phyloP scores from a whole-genome alignment of 2,329 filamentous ascomycete species.

The Nigrograna mackinnonii region DNA sequence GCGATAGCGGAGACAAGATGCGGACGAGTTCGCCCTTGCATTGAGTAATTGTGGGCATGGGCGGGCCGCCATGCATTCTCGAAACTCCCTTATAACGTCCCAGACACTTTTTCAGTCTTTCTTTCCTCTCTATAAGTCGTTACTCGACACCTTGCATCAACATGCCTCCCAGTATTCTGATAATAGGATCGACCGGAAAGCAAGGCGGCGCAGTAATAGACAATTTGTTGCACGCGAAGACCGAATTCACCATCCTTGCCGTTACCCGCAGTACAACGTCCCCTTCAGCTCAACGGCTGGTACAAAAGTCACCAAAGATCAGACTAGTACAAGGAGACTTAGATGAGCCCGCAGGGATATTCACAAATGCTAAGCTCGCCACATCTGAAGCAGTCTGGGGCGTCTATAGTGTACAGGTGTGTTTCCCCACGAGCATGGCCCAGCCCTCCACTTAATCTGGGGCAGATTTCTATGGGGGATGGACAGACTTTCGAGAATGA shows the following conservation, averaged over 20 bases:
- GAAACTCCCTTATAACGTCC: too few relatives aligned
- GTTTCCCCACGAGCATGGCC: constrained; percentile 28
- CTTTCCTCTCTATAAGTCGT: too few relatives aligned
- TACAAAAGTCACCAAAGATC: constrained; percentile 48
- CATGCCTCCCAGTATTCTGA: constrained; percentile 39
- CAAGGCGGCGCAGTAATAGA: constrained; percentile 45
- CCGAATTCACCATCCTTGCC: constrained; percentile 55
- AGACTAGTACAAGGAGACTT: constrained; percentile 59
- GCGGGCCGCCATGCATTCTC: too few relatives aligned
- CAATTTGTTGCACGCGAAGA: constrained; percentile 36
- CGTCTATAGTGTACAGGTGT: constrained; percentile 27
- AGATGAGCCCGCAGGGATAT: constrained; percentile 51
- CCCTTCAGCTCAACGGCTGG: constrained; percentile 50
- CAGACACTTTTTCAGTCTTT: too few relatives aligned
- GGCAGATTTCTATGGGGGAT: constrained; percentile 45
- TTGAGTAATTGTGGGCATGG: too few relatives aligned
- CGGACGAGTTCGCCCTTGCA: too few relatives aligned
- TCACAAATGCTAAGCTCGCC: constrained; percentile 45
- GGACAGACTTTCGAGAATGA: constrained; percentile 28
- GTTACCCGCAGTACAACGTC: constrained; percentile 57
- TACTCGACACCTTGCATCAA: too few relatives aligned
- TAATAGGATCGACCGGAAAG: constrained; percentile 48
- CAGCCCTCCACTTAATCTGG: too few relatives aligned
- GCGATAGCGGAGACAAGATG: too few relatives aligned
- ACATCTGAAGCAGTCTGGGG: constrained; percentile 27